These are phyloP conservation scores for Ogataea trehaloabstinens DNA, from an alignment of 805 yeast species.

Conservation along the genomic window DNA sequence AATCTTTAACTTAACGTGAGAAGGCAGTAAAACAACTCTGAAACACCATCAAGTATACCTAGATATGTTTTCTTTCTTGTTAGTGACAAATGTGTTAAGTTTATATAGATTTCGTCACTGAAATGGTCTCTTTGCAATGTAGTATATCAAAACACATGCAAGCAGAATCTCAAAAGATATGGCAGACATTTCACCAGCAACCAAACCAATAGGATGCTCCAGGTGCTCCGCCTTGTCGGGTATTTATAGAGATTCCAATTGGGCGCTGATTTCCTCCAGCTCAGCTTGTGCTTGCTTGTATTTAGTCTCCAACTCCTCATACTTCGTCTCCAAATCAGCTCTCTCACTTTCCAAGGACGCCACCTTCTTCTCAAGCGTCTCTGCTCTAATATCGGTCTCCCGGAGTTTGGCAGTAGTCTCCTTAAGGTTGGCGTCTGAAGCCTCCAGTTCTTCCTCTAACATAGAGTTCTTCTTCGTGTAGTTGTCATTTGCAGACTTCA, in stretches of 20 bases:
- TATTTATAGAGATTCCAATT: slow-evolving; percentile 71
- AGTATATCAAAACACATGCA: slow-evolving; percentile 18
- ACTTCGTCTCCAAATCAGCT: slow-evolving; percentile 86
- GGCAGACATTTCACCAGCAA: slow-evolving; percentile 1
- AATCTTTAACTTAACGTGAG: too few species aligned
- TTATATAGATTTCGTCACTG: slow-evolving; percentile 1
- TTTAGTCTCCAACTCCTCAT: slow-evolving; percentile 81
- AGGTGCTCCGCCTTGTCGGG: slow-evolving; percentile 3
- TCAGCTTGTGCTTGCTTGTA: slow-evolving; percentile 85
- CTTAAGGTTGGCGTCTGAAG: slow-evolving; percentile 84
- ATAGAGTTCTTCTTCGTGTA: slow-evolving; percentile 84
- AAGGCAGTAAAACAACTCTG: too few species aligned
- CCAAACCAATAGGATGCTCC: neutral
- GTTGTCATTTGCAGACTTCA: slow-evolving; percentile 87
- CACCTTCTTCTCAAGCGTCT: slow-evolving; percentile 92
- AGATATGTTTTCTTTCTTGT: too few species aligned
- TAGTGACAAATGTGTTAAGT: neutral
- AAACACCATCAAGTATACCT: too few species aligned
- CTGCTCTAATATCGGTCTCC: slow-evolving; percentile 93
- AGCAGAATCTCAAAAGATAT: slow-evolving; percentile 11
- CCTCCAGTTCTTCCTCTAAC: slow-evolving; percentile 89
- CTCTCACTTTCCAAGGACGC: slow-evolving; percentile 89
- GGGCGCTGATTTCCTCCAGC: slow-evolving; percentile 94
- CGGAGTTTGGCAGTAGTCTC: slow-evolving; percentile 92
- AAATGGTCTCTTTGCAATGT: slow-evolving; percentile 15